Percentiles rank a stretch among this genome's conserved stretches.
Evolutionary conservation across 805 yeast genomes (phyloP).

Genomic region (Yarrowia divulgata): DNA sequence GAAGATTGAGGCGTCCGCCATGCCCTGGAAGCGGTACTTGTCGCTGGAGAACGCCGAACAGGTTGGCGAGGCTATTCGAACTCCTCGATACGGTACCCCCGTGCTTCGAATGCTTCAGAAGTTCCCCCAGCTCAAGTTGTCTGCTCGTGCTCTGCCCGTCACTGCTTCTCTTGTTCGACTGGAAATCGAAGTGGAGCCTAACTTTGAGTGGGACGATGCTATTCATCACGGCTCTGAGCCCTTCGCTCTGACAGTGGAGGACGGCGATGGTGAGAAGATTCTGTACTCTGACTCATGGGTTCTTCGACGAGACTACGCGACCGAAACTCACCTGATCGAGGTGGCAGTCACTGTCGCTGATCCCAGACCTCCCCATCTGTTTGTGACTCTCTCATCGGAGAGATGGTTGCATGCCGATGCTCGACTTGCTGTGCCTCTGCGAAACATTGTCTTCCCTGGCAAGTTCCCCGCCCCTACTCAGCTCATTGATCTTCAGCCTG

Average conservation of each 20-base stretch:
- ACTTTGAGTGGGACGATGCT: constrained; percentile 77
- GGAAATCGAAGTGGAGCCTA: constrained; percentile 70
- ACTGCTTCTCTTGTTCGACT: constrained; percentile 71
- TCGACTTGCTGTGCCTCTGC: constrained; percentile 65
- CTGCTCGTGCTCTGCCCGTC: constrained; percentile 75
- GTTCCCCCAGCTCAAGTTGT: constrained; percentile 73
- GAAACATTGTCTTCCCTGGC: constrained; percentile 63
- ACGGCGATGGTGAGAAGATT: constrained; percentile 78
- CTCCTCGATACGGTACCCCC: constrained; percentile 66
- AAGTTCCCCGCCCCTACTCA: constrained; percentile 69
- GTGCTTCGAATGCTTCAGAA: constrained; percentile 64
- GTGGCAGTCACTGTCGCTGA: constrained; percentile 67
- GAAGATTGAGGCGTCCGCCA: constrained; percentile 77
- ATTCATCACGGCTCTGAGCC: constrained; percentile 71
- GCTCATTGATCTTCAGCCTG: constrained; percentile 59
- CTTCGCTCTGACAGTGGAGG: constrained; percentile 78
- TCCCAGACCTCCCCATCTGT: constrained; percentile 72
- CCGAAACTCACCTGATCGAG: constrained; percentile 64
- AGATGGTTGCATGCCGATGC: constrained; percentile 85
- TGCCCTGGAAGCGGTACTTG: constrained; percentile 85
- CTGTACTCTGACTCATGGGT: constrained; percentile 64
- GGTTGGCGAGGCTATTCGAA: constrained; percentile 79
- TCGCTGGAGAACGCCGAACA: constrained; percentile 71
- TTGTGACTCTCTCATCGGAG: constrained; percentile 76
- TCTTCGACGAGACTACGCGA: constrained; percentile 59